These are phyloP conservation scores for Cordia subcordata DNA, from an alignment of 257 asterid species.

Conservation along the genomic window DNA sequence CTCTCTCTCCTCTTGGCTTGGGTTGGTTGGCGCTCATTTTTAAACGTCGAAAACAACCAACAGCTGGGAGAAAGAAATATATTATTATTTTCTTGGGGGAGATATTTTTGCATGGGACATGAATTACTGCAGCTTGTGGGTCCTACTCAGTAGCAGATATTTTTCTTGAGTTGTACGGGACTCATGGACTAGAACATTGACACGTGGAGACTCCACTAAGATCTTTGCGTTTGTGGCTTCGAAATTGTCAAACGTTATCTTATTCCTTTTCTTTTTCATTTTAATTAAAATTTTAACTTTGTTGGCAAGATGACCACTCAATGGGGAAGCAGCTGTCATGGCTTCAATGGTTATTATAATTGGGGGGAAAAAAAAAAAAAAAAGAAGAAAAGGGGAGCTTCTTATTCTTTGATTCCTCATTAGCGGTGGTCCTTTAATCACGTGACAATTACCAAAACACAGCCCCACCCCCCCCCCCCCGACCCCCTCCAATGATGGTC, in stretches of 20 bases:
- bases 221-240: conserved; percentile 48
- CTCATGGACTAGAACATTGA: conserved; percentile 35
- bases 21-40: conserved; percentile 14
- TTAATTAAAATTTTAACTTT: not conserved
- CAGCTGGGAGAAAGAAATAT: no score
- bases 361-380: no score
- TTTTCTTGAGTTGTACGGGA: conserved; percentile 17
- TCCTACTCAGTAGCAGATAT: conserved; percentile 51
- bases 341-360: no score
- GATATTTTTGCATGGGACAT: conserved; percentile 13
- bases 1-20: conserved; percentile 3
- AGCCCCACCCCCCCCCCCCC: no score
- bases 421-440: conserved; percentile 11
- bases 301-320: no score
- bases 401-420: not conserved
- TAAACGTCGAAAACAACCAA: not conserved
- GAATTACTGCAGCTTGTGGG: conserved; percentile 19
- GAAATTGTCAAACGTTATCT: conserved; percentile 33
- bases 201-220: conserved; percentile 51
- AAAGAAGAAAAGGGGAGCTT: no score
- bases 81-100: not conserved
- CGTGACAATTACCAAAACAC: not conserved
- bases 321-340: no score
- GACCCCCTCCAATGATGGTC: not conserved
- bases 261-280: not conserved